Evolutionary conservation across 1,284 basidiomycete genomes (phyloP), one percentile per base, ranked within the genome.

Genomic region (Trichosporon faecale): DNA sequence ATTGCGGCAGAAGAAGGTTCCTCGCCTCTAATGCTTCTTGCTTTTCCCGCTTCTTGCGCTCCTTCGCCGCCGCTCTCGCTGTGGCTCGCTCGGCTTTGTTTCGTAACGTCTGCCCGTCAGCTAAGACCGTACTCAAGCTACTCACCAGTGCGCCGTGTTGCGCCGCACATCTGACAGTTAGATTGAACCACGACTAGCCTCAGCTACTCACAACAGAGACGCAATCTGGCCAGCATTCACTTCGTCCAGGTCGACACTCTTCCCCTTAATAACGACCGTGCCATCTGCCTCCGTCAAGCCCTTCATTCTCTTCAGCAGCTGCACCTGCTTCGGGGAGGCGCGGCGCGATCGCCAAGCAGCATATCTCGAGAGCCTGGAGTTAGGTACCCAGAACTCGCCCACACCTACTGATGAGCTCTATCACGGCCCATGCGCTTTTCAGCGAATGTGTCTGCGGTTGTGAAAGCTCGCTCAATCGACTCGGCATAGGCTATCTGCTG

Each of bases 321-420:
- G 76, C 70, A 88, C 86, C 77, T 97, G 94, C 40, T 84, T 85
- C 5, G 87, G 85, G 0, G 90, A 88, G 0, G 93, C 91, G 9
- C 89, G 88, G 3, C 84, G 80, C 52, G 79, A 81, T 33, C 95
- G 86, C 95, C 95, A 98, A 16, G 81, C 82, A 0, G 94, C 93
- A 60, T 85, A 86, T 14, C 90, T 87, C 23, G 87, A 84, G 12
- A 92, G 80, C 33, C 91, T 93, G 71, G 18, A 27, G 74, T 70
- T 3, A 75, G 66, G 23, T 68, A 27, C 2, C 40, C 1, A 33
- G 5, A 40, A 5, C 5, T n/a, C 31, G 31, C 11, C 21, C 3
- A 23, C 23, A 64, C 79, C 70, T 49, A 72, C 72, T 71, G 69
- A 31, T 60, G 70, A 40, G 70, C 65, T 23, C 68, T 60, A 46